phyloP scores from a whole-genome alignment of 2,329 filamentous ascomycete genomes.

The Penicillium rolfsii region DNA sequence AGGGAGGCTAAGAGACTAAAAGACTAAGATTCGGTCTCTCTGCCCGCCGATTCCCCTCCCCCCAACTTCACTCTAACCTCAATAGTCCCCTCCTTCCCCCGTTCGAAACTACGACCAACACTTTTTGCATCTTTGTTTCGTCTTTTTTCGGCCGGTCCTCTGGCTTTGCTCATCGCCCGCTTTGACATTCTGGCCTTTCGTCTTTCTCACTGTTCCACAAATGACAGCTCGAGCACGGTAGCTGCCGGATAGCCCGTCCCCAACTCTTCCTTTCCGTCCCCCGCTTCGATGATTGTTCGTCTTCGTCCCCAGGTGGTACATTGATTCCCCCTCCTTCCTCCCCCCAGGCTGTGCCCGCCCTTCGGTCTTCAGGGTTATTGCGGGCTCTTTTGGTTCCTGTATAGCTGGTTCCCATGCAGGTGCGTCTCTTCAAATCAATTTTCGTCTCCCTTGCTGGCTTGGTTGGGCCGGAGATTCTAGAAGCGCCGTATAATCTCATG shows the following conservation, averaged over 20 bases:
- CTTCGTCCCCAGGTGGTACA: slow-evolving; percentile 40
- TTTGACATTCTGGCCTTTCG: slow-evolving; percentile 6
- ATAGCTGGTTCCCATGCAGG: slow-evolving; percentile 45
- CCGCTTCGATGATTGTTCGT: slow-evolving; percentile 48
- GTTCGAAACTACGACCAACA: background rate
- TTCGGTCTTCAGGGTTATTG: slow-evolving; percentile 33
- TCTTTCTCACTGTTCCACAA: slow-evolving; percentile 23
- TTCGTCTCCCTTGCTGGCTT: slow-evolving; percentile 8
- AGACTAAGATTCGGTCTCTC: slow-evolving; percentile 4
- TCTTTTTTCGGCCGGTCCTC: background rate
- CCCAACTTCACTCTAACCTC: slow-evolving; percentile 1
- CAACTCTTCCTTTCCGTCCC: slow-evolving; percentile 31
- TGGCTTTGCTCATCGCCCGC: background rate
- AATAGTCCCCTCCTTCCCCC: background rate
- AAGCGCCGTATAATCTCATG: slow-evolving; percentile 2
- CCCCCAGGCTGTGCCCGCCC: slow-evolving; percentile 31
- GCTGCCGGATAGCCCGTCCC: slow-evolving; percentile 19
- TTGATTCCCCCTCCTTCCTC: slow-evolving; percentile 35
- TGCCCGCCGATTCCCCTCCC: slow-evolving; percentile 9
- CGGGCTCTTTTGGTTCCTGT: slow-evolving; percentile 31
- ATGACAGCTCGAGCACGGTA: slow-evolving; percentile 27
- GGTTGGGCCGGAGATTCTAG: background rate
- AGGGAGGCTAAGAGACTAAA: too few relatives aligned
- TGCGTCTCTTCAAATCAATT: slow-evolving; percentile 30
- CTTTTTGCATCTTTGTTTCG: background rate